Conservation (phyloP, 441 rosid species). For the Populus trichocarpa region DNA sequence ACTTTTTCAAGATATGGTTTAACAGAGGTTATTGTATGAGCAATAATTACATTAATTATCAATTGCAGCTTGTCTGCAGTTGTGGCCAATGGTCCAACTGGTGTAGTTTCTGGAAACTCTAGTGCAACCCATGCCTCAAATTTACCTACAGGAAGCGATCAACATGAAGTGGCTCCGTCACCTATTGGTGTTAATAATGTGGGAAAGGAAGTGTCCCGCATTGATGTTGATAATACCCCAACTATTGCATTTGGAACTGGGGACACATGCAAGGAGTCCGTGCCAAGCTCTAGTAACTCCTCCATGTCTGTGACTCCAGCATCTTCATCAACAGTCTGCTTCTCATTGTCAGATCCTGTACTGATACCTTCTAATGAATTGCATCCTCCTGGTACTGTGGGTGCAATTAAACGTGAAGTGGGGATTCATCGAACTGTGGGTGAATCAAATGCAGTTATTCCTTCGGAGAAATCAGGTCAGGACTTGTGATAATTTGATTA, state of each 20-base stretch:
- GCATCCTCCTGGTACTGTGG: slow-evolving; percentile 31
- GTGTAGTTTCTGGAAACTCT: slow-evolving; percentile 39
- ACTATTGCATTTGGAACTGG: slow-evolving; percentile 40
- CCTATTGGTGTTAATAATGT: slow-evolving; percentile 31
- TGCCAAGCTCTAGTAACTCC: slow-evolving; percentile 34
- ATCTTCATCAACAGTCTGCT: slow-evolving; percentile 57
- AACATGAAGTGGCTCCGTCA: slow-evolving; percentile 37
- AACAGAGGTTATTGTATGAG: slow-evolving; percentile 7
- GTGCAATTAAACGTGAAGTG: slow-evolving; percentile 50
- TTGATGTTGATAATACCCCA: slow-evolving; percentile 35
- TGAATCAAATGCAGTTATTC: slow-evolving; percentile 38
- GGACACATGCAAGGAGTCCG: slow-evolving; percentile 30
- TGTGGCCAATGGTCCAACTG: slow-evolving; percentile 47
- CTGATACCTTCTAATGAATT: slow-evolving; percentile 47
- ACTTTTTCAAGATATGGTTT: slow-evolving; percentile 5
- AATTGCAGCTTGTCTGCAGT: slow-evolving; percentile 44
- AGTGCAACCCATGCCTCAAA: slow-evolving; percentile 28
- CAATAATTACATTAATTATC: slow-evolving; percentile 15
- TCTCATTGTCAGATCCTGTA: slow-evolving; percentile 62
- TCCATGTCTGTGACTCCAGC: slow-evolving; percentile 35
- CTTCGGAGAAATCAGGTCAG: slow-evolving; percentile 52
- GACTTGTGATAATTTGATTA: slow-evolving; percentile 4
- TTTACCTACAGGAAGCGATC: slow-evolving; percentile 34
- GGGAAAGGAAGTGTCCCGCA: slow-evolving; percentile 27
- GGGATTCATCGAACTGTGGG: slow-evolving; percentile 34